Conservation (phyloP, 495 filamentous ascomycete species). For the Talaromyces liani region DNA sequence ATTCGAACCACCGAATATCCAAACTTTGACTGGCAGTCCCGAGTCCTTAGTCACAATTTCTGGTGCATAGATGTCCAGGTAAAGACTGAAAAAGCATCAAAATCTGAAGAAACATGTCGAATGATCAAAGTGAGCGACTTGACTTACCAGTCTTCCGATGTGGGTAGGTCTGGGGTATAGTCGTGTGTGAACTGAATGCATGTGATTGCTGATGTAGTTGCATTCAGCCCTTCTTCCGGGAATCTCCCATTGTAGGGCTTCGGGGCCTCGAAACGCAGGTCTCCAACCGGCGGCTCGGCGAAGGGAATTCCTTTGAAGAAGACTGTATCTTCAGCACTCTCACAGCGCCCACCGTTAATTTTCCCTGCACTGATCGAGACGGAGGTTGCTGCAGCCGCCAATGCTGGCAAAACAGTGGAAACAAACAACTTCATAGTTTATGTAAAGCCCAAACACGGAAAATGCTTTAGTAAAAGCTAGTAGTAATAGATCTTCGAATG, state of each 20-base stretch:
- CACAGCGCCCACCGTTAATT: slow-evolving; percentile 12
- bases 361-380: slow-evolving; percentile 8
- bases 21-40: slow-evolving; percentile 34
- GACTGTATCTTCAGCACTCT: slow-evolving; percentile 22
- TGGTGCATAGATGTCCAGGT: slow-evolving; percentile 50
- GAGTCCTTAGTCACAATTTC: slow-evolving; percentile 24
- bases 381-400: slow-evolving; percentile 9
- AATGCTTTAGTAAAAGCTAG: neutral
- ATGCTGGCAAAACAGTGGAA: slow-evolving; percentile 14
- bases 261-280: slow-evolving; percentile 18
- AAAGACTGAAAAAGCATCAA: slow-evolving; percentile 11
- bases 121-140: neutral
- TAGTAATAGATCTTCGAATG: neutral
- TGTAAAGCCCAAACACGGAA: neutral
- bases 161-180: slow-evolving; percentile 15
- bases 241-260: slow-evolving; percentile 13
- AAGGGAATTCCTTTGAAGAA: slow-evolving; percentile 23
- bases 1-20: slow-evolving; percentile 30
- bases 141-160: slow-evolving; percentile 26
- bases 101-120: slow-evolving; percentile 1
- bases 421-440: slow-evolving; percentile 17
- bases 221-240: slow-evolving; percentile 12
- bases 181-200: slow-evolving; percentile 26
- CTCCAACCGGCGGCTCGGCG: slow-evolving; percentile 18
- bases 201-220: slow-evolving; percentile 13